Conservation (phyloP, 2,329 filamentous ascomycete species). For the Hansfordia pulvinata region DNA sequence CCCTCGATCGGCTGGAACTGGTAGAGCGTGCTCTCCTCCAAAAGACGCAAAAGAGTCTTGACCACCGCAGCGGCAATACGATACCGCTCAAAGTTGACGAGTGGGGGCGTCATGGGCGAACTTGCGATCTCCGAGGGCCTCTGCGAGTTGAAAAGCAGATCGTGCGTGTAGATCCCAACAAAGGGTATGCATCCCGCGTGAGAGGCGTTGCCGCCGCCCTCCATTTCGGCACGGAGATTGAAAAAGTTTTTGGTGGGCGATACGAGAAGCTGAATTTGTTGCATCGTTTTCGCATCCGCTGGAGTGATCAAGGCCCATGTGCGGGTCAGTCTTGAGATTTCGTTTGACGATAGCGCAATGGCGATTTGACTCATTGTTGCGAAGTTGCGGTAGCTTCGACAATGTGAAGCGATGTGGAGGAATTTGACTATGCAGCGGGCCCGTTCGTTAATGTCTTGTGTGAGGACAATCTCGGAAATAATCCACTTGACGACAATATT, state of each 20-base stretch:
- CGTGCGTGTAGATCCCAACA: slow-evolving; percentile 72
- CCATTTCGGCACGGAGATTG: slow-evolving; percentile 68
- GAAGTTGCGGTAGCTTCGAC: slow-evolving; percentile 66
- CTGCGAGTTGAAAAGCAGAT: slow-evolving; percentile 70
- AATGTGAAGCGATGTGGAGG: slow-evolving; percentile 69
- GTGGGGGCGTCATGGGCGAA: slow-evolving; percentile 49
- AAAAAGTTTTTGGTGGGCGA: slow-evolving; percentile 69
- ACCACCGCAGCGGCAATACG: slow-evolving; percentile 64
- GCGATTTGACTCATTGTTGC: slow-evolving; percentile 73
- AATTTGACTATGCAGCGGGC: slow-evolving; percentile 67
- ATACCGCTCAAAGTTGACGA: slow-evolving; percentile 76
- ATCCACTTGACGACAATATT: slow-evolving; percentile 85
- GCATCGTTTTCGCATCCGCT: slow-evolving; percentile 51
- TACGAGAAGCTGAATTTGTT: slow-evolving; percentile 57
- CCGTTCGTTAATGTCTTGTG: slow-evolving; percentile 56
- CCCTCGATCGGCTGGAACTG: slow-evolving; percentile 62
- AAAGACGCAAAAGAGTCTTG: slow-evolving; percentile 64
- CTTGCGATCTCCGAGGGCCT: slow-evolving; percentile 61
- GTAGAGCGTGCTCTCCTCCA: slow-evolving; percentile 68
- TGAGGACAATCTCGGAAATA: slow-evolving; percentile 66
- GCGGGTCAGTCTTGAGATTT: slow-evolving; percentile 50
- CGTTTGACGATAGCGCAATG: slow-evolving; percentile 61
- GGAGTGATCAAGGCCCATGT: slow-evolving; percentile 62
- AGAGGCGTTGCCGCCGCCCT: slow-evolving; percentile 37
- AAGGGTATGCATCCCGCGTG: slow-evolving; percentile 72